These are phyloP conservation scores for Podospora conica DNA, from an alignment of 495 filamentous ascomycete species.

Conservation along the genomic window DNA sequence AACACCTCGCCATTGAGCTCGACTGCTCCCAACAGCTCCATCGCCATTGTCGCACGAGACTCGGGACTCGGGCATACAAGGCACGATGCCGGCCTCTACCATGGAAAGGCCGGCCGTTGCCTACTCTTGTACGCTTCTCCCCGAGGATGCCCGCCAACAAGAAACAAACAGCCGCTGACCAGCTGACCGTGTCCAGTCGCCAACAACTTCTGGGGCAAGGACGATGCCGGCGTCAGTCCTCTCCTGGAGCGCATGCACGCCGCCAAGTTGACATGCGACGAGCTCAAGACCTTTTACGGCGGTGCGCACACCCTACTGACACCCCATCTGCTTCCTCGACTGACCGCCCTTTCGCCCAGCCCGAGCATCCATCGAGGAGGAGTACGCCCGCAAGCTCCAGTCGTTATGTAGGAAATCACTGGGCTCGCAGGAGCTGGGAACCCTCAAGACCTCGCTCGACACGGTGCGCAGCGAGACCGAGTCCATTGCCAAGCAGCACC, in stretches of 20 bases:
- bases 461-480: slow-evolving; percentile 87
- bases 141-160: neutral
- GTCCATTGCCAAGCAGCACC: slow-evolving; percentile 86
- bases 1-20: neutral
- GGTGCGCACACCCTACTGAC: slow-evolving; percentile 40
- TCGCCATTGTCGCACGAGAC: neutral
- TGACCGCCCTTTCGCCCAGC: slow-evolving; percentile 44
- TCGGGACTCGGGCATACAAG: neutral
- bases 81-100: slow-evolving; percentile 29
- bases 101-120: slow-evolving; percentile 39
- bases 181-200: slow-evolving; percentile 55
- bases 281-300: slow-evolving; percentile 86
- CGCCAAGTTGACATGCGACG: slow-evolving; percentile 92
- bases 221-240: slow-evolving; percentile 90
- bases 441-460: slow-evolving; percentile 77
- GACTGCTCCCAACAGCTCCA: neutral
- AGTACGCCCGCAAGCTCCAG: slow-evolving; percentile 88
- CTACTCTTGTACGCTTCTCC: slow-evolving; percentile 37
- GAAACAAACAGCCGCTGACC: neutral
- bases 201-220: slow-evolving; percentile 99
- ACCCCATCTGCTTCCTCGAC: neutral
- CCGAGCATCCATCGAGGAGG: slow-evolving; percentile 90
- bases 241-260: slow-evolving; percentile 94
- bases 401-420: slow-evolving; percentile 82
- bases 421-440: slow-evolving; percentile 82